Conservation (phyloP, 2,329 filamentous ascomycete genomes). For the Sclerotinia nivalis region DNA sequence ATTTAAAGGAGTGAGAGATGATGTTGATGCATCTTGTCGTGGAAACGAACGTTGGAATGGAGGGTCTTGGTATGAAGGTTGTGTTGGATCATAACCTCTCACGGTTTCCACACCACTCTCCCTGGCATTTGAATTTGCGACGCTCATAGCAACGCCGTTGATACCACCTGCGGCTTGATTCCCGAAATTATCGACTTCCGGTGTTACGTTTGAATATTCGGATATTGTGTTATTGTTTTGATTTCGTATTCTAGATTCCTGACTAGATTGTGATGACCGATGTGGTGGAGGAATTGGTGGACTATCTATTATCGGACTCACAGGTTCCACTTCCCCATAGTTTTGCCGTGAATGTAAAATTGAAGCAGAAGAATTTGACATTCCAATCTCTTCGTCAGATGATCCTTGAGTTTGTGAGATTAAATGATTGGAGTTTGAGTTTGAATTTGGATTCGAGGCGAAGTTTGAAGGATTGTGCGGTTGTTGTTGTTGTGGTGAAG, state of each 20-base stretch:
- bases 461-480: constrained; percentile 6
- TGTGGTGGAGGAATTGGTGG: constrained; percentile 41
- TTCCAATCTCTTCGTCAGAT: constrained; percentile 23
- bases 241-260: constrained; percentile 25
- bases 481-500: background rate
- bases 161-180: constrained; percentile 64
- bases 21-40: constrained; percentile 31
- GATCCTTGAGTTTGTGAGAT: background rate
- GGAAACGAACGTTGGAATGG: constrained; percentile 22
- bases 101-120: constrained; percentile 66
- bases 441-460: constrained; percentile 1
- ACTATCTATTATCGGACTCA: constrained; percentile 26
- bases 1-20: constrained; percentile 38
- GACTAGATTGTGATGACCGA: constrained; percentile 36
- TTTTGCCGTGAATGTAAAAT: constrained; percentile 17
- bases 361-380: constrained; percentile 25
- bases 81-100: constrained; percentile 42
- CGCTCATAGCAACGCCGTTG: constrained; percentile 64
- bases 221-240: constrained; percentile 31
- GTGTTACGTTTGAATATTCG: constrained; percentile 49
- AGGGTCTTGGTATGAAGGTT: constrained; percentile 26
- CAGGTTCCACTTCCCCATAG: constrained; percentile 27
- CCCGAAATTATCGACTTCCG: constrained; percentile 68
- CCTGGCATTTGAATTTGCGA: constrained; percentile 64
- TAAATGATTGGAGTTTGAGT: background rate